Evolutionary conservation across 2,329 filamentous ascomycete genomes (phyloP), one percentile per base, ranked within the genome.

Genomic region (Coniella lustricola): DNA sequence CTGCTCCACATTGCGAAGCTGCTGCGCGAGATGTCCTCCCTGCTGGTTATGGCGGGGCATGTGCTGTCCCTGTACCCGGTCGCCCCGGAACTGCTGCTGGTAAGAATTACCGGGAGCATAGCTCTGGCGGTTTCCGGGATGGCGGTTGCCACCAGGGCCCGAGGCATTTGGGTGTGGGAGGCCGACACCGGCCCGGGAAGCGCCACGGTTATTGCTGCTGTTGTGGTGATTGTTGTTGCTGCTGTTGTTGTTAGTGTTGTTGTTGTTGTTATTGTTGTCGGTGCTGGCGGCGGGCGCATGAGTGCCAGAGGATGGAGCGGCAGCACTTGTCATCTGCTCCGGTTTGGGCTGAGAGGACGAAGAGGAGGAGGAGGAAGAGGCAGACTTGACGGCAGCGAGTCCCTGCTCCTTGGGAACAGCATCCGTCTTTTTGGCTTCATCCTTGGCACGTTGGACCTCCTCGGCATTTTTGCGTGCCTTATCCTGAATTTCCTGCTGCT

Each of bases 401-500:
- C 74, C 70, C 61, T 82, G 82, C 47, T 77, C 71, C 57, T 81
- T 76, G 3, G 70, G 68, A 5, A 64, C 61, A 48, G 66, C 63
- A 61, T 69, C 81, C 64, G 59, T 70, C 58, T 58, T 70, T 31
- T 54, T 54, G 7, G 42, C 32, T 17, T 48, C 48, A 7, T 54
- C 49, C 46, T 54, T 54, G 37, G 48, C 36, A 22, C 46, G 45
- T n/a, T 46, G 49, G n/a, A 77, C 66, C 54, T 82, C 79, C 54
- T 88, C 82, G 2, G 82, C 83, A 56, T 91, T 85, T 60, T 82
- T 80, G 52, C 87, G 81, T 1, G 89, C 89, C 66, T 90, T 94
- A 58, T 90, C 85, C 60, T 95, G 85, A 54, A 98, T 97, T 62
- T 90, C 82, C 60, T 90, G 83, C 67, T 97, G 93, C 70, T 96